Conservation (phyloP, 371 early-diverging fungal genomes). For the Syncephalastrum sp. region DNA sequence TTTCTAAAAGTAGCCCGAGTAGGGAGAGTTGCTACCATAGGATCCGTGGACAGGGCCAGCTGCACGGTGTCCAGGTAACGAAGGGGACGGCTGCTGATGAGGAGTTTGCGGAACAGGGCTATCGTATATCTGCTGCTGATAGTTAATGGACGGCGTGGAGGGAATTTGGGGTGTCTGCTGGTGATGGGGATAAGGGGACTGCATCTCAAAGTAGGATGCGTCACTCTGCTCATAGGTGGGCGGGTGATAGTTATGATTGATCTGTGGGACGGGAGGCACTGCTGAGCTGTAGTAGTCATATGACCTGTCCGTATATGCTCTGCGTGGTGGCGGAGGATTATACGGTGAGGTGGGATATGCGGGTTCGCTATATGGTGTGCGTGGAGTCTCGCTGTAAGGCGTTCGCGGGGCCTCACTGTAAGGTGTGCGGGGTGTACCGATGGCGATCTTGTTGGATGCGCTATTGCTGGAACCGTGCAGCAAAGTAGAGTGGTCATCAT, state of each 20-base stretch:
- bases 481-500: too few species aligned
- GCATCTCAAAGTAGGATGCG: slow-evolving; percentile 13
- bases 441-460: too few species aligned
- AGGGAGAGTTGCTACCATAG: too few species aligned
- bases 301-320: slow-evolving; percentile 3
- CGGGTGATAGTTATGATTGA: slow-evolving; percentile 1
- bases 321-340: not conserved
- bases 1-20: too few species aligned
- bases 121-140: not conserved
- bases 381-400: slow-evolving; percentile 5
- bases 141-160: not conserved
- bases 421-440: slow-evolving; percentile 1
- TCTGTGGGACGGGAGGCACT: not conserved
- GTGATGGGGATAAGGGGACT: not conserved
- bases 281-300: slow-evolving; percentile 5
- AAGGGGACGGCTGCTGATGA: slow-evolving; percentile 2
- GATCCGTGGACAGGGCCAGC: not conserved
- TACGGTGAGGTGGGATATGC: not conserved
- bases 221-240: not conserved
- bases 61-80: slow-evolving; percentile 2
- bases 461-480: too few species aligned
- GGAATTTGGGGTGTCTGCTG: not conserved
- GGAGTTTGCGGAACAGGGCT: slow-evolving; percentile 1
- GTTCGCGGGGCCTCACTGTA: slow-evolving; percentile 5
- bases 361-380: slow-evolving; percentile 6